Conservation (phyloP, 2,329 filamentous ascomycete species). For the Arthroderma sp. region DNA sequence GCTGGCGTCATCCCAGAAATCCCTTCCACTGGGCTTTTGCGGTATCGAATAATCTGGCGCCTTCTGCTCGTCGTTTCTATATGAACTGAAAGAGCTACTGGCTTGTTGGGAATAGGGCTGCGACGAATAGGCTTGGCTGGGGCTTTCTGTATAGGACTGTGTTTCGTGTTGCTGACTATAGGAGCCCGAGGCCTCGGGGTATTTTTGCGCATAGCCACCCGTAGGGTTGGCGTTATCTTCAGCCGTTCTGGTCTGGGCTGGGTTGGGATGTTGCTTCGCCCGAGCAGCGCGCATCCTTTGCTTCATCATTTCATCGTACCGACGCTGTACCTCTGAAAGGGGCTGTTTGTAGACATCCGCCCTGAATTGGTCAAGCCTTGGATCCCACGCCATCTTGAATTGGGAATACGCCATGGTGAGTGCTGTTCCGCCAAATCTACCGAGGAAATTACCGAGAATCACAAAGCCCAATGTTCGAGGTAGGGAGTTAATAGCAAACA, state of each 20-base stretch:
- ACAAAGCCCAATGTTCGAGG: too few relatives aligned
- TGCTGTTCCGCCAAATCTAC: too few relatives aligned
- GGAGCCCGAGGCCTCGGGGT: not conserved
- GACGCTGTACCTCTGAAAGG: slow-evolving; percentile 1
- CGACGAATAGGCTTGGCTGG: slow-evolving; percentile 4
- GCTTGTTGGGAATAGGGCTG: not conserved
- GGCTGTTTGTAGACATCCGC: slow-evolving; percentile 1
- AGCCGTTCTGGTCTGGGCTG: not conserved
- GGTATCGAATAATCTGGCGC: not conserved
- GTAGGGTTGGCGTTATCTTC: slow-evolving; percentile 7
- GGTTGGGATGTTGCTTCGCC: not conserved
- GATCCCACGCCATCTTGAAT: not conserved
- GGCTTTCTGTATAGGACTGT: slow-evolving; percentile 5
- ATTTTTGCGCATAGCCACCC: not conserved
- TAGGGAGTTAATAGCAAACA: too few relatives aligned
- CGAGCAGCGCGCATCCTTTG: not conserved
- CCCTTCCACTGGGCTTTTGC: slow-evolving; percentile 2
- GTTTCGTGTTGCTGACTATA: not conserved
- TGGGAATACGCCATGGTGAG: not conserved
- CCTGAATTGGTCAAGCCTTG: slow-evolving; percentile 3
- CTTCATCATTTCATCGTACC: not conserved
- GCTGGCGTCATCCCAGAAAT: slow-evolving; percentile 27
- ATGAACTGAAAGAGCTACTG: not conserved
- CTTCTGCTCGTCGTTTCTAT: not conserved
- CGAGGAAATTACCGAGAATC: too few relatives aligned